phyloP scores from a whole-genome alignment of 2,329 filamentous ascomycete species.

The Alternaria arborescens region DNA sequence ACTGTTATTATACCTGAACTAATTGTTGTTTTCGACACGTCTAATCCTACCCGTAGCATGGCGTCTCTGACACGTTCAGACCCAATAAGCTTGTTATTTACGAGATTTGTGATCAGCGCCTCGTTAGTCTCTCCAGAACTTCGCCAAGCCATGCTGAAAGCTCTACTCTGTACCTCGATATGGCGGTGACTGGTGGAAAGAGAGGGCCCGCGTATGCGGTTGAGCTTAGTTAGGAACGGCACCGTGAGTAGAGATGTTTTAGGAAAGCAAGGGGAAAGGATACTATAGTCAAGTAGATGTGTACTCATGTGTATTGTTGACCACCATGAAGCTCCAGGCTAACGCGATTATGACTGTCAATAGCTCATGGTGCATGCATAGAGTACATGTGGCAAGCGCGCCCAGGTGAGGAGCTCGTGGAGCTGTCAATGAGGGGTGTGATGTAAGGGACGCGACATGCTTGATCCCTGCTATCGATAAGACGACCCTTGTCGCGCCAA shows the following conservation, averaged over 20 bases:
- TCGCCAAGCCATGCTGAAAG: constrained; percentile 82
- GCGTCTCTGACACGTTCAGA: constrained; percentile 76
- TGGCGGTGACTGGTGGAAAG: neutral
- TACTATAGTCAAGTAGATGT: constrained; percentile 9
- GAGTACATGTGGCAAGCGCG: constrained; percentile 9
- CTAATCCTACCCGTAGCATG: constrained; percentile 71
- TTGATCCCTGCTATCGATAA: constrained; percentile 34
- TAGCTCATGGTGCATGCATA: constrained; percentile 3
- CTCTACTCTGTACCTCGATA: constrained; percentile 3
- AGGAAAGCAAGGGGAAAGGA: constrained; percentile 17
- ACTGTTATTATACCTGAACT: neutral
- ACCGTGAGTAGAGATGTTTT: constrained; percentile 27
- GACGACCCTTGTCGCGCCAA: constrained; percentile 23
- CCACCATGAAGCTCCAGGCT: neutral
- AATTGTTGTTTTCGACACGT: neutral
- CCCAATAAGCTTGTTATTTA: constrained; percentile 75
- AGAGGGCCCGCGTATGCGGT: constrained; percentile 28
- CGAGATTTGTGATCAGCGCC: constrained; percentile 81
- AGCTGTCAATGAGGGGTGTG: constrained; percentile 13
- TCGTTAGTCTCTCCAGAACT: constrained; percentile 78
- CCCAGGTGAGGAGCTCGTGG: constrained; percentile 3
- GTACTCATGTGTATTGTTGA: neutral
- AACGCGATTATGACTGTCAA: constrained; percentile 6
- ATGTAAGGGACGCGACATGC: constrained; percentile 2
- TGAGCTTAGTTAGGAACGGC: constrained; percentile 27